phyloP scores from a whole-genome alignment of 345 rosid species.

The Firmiana major region DNA sequence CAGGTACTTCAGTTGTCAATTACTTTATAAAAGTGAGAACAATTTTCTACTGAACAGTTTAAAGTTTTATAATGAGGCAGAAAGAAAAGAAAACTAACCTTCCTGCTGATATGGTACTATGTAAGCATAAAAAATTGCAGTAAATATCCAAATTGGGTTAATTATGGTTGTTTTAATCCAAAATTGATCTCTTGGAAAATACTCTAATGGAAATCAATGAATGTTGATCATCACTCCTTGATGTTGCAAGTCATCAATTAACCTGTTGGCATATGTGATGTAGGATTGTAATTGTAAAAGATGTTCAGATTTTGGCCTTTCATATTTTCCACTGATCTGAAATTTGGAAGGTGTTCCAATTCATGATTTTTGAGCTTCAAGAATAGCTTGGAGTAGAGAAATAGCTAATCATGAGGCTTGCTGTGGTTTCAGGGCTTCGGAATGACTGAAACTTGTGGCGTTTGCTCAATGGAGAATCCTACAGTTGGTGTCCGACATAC shows the following conservation, averaged over 20 bases:
- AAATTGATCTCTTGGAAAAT: background rate
- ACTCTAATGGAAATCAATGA: background rate
- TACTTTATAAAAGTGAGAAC: background rate
- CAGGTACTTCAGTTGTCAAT: conserved; percentile 45
- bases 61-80: background rate
- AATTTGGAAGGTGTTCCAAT: background rate
- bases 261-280: background rate
- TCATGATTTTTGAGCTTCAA: background rate
- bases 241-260: background rate
- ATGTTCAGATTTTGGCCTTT: background rate
- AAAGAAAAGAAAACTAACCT: background rate
- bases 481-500: conserved; percentile 39
- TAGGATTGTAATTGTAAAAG: background rate
- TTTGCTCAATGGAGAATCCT: conserved; percentile 57
- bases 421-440: conserved; percentile 71
- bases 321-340: background rate
- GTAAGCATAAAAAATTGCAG: background rate
- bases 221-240: background rate
- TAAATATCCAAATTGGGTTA: background rate
- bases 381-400: background rate
- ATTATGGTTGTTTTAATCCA: background rate
- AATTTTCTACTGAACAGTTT: background rate
- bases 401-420: conserved; percentile 2
- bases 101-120: background rate
- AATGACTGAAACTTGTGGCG: conserved; percentile 81